These are phyloP conservation scores for Aureobasidium zeae DNA, from an alignment of 2,329 filamentous ascomycete species.

Conservation along the genomic window DNA sequence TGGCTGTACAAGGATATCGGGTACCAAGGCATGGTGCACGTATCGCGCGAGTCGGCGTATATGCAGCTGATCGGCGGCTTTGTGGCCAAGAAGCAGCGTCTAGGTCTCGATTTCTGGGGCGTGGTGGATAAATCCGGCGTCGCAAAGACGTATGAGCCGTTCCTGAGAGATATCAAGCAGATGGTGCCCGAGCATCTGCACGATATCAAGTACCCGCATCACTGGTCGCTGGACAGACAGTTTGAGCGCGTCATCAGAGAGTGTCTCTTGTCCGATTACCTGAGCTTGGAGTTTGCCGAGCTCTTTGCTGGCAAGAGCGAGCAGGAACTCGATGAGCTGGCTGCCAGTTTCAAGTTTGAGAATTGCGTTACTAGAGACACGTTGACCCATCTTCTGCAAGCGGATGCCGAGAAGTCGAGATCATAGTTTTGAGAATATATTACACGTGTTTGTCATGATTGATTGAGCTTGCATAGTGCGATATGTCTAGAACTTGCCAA, in stretches of 20 bases:
- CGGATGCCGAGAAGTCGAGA: constrained; percentile 30
- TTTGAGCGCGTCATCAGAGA: constrained; percentile 17
- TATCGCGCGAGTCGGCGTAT: constrained; percentile 25
- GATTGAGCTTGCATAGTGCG: no score
- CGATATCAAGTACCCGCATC: constrained; percentile 17
- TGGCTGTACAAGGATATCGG: constrained; percentile 32
- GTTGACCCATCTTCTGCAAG: constrained; percentile 43
- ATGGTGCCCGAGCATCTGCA: constrained; percentile 37
- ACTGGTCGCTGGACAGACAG: constrained; percentile 18
- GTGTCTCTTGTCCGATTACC: constrained; percentile 19
- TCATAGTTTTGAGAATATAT: no score
- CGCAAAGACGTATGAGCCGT: constrained; percentile 14
- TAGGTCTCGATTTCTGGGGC: constrained; percentile 48
- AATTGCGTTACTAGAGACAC: constrained; percentile 44
- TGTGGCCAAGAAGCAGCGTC: constrained; percentile 45
- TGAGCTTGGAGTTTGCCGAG: constrained; percentile 46
- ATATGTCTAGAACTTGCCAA: no score
- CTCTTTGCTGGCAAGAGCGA: constrained; percentile 44
- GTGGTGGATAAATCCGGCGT: constrained; percentile 18
- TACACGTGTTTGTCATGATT: not conserved
- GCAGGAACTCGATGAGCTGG: constrained; percentile 47
- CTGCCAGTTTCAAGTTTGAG: constrained; percentile 46
- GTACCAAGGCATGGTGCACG: constrained; percentile 29
- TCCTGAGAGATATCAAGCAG: constrained; percentile 16
- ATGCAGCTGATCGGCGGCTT: constrained; percentile 45